Evolutionary conservation across 495 filamentous ascomycete species (phyloP).

Genomic region (Hypoxylon lenormandii): DNA sequence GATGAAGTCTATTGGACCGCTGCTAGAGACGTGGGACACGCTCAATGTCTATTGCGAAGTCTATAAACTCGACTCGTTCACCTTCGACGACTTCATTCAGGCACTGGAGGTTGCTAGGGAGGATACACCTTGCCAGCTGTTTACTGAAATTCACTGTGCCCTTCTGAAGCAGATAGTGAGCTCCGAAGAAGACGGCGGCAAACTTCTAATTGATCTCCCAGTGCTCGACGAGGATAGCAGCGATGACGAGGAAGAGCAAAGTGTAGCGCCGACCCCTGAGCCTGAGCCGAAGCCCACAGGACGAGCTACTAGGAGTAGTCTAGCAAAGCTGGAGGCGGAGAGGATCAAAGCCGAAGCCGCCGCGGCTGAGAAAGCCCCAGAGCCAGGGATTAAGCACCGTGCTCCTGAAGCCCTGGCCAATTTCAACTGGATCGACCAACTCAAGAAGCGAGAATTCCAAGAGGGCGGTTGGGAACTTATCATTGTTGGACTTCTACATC

Average conservation of each 20-base stretch:
- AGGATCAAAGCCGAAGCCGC: slow-evolving; percentile 67
- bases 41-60: slow-evolving; percentile 96
- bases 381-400: slow-evolving; percentile 68
- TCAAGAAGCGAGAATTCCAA: slow-evolving; percentile 85
- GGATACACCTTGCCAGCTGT: slow-evolving; percentile 84
- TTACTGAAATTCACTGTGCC: slow-evolving; percentile 91
- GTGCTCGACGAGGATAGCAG: slow-evolving; percentile 77
- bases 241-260: slow-evolving; percentile 69
- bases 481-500: slow-evolving; percentile 85
- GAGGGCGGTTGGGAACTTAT: slow-evolving; percentile 93
- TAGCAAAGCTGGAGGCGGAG: slow-evolving; percentile 82
- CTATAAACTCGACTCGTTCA: slow-evolving; percentile 93
- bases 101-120: slow-evolving; percentile 82
- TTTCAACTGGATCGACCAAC: slow-evolving; percentile 84
- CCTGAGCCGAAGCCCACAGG: slow-evolving; percentile 71
- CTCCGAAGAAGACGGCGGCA: slow-evolving; percentile 77
- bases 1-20: slow-evolving; percentile 80
- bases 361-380: slow-evolving; percentile 58
- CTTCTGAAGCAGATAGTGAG: slow-evolving; percentile 88
- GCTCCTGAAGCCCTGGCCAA: slow-evolving; percentile 80
- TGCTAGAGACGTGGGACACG: slow-evolving; percentile 94
- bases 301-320: slow-evolving; percentile 84
- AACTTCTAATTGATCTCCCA: slow-evolving; percentile 80
- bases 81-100: slow-evolving; percentile 94
- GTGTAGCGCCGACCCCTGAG: slow-evolving; percentile 59